Base-by-base conservation (phyloP, 345 rosid genomes). In the Trapa bicornis region DNA sequence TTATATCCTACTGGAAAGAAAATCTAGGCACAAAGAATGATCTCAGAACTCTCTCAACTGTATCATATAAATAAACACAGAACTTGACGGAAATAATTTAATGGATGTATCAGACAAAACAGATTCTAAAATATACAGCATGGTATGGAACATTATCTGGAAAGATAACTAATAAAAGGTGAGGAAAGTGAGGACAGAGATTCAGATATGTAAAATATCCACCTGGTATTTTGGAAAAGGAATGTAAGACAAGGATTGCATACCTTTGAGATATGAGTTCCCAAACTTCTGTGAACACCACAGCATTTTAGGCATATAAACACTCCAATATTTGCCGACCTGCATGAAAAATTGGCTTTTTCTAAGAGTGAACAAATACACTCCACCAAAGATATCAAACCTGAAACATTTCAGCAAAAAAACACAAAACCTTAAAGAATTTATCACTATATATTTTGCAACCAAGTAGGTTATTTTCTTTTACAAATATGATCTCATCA, bases 261-360 rank as follows among this genome's bases (percentile, higher is more conserved):
- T 76, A 94, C 99, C 96, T 91, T 94, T 53, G 99, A 94, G 77
- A 91, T 75, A 69, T 90, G 95, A n/a, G 89, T 75, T 64, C 99
- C 97, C 74, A 91, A 90, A 80, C 97, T 89, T 86, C 97, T 87
- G 79, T 94, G 99, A 65, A 89, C 96, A 64, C 96, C 93, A 50
- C 96, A 89, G 71, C 99, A 94, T 82, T 94, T 94, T 79, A 94
- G 80, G 84, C 99, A 94, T 71, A 94, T 72, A 73, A 94, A 94
- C 64, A 94, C 99, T 71, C 99, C 99, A 62, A 94, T 91, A 75
- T 94, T 94, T 63, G 91, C 91, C 41, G 99, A 94, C 83, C 99
- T 94, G 96, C 65, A 85, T 71, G 73, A 47, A 52, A 53, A 7
- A 41, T 5, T 45, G 29, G 9, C 7, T 17, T 7, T 58, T 33